Conservation (phyloP, 2,329 filamentous ascomycete genomes). For the Plenodomus lindquistii region DNA sequence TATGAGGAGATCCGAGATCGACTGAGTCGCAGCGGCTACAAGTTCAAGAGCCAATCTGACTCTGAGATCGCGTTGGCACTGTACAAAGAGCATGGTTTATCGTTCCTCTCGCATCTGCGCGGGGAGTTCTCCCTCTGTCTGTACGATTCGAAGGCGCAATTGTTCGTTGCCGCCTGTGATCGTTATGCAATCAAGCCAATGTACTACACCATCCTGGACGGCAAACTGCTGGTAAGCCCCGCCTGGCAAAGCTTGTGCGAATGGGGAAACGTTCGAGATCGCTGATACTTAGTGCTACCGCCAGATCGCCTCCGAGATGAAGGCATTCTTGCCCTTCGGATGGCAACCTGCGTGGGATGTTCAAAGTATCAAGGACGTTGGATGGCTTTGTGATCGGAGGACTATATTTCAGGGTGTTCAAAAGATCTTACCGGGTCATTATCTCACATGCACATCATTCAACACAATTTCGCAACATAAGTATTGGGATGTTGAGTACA, state of each 20-base stretch:
- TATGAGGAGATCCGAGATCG: conserved; percentile 50
- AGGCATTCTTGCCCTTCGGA: conserved; percentile 57
- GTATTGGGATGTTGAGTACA: conserved; percentile 60
- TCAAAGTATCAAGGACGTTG: conserved; percentile 48
- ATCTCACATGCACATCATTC: conserved; percentile 33
- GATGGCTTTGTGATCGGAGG: conserved; percentile 50
- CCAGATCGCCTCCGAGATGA: conserved; percentile 49
- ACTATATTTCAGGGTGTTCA: conserved; percentile 58
- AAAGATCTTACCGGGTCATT: conserved; percentile 36
- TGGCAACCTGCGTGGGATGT: conserved; percentile 61
- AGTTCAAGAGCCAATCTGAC: conserved; percentile 54
- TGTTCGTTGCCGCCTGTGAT: conserved; percentile 56
- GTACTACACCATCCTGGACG: conserved; percentile 52
- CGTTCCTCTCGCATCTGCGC: conserved; percentile 53
- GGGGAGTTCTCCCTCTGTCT: conserved; percentile 61
- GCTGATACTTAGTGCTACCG: neutral
- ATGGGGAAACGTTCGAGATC: neutral
- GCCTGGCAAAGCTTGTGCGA: neutral
- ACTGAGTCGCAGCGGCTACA: conserved; percentile 43
- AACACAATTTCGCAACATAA: conserved; percentile 45
- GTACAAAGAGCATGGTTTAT: conserved; percentile 50
- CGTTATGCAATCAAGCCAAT: conserved; percentile 63
- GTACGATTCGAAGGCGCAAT: conserved; percentile 49
- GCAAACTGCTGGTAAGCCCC: conserved; percentile 44
- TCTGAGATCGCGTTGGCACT: conserved; percentile 59